phyloP scores from a whole-genome alignment of 2,329 filamentous ascomycete genomes.

The Fusarium sp. region DNA sequence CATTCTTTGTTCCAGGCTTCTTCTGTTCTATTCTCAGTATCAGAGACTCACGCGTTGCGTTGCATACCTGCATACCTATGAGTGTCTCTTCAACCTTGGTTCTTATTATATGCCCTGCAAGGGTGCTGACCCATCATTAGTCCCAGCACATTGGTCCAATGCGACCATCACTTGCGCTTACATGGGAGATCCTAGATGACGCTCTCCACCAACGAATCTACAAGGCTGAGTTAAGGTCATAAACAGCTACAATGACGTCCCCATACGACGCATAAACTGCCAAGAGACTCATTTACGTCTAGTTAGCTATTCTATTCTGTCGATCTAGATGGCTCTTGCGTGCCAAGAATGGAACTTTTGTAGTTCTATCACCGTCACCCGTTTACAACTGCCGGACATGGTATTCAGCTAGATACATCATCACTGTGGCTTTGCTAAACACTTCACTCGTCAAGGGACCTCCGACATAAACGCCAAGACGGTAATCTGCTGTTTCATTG shows the following conservation, averaged over 20 bases:
- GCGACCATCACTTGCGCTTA: slow-evolving; percentile 16
- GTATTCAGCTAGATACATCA: slow-evolving; percentile 21
- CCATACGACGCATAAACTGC: slow-evolving; percentile 21
- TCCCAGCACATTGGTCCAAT: slow-evolving; percentile 9
- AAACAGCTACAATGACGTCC: slow-evolving; percentile 25
- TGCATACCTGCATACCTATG: not conserved
- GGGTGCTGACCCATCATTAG: not conserved
- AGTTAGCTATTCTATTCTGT: not conserved
- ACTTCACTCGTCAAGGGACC: not conserved
- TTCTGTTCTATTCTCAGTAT: slow-evolving; percentile 31
- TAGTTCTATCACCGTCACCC: not conserved
- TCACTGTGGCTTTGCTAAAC: slow-evolving; percentile 32
- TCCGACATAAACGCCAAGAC: not conserved
- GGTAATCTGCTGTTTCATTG: not conserved
- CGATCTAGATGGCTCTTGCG: slow-evolving; percentile 3
- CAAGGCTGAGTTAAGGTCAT: slow-evolving; percentile 12
- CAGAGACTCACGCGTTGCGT: not conserved
- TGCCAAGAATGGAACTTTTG: slow-evolving; percentile 3
- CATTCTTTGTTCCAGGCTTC: slow-evolving; percentile 9
- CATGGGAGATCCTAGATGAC: slow-evolving; percentile 24
- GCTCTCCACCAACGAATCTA: slow-evolving; percentile 9
- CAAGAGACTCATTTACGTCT: slow-evolving; percentile 9
- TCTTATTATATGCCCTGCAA: slow-evolving; percentile 19
- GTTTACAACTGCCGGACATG: not conserved
- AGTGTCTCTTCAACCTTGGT: slow-evolving; percentile 18